Evolutionary conservation across 2,329 filamentous ascomycete species (phyloP).

Genomic region (Epichloe gansuensis): DNA sequence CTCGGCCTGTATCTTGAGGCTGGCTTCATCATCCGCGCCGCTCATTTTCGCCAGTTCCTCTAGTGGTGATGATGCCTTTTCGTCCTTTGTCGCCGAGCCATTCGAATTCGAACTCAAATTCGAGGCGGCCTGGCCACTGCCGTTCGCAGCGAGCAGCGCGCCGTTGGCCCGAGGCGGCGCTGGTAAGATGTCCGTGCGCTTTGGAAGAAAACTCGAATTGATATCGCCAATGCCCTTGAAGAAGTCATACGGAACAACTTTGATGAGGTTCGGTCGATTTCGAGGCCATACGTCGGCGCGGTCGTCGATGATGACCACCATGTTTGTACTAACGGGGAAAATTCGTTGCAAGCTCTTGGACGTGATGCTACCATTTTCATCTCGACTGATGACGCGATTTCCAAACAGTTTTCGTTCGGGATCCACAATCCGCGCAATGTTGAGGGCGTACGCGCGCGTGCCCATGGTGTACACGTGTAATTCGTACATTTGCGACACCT

Average conservation of each 20-base stretch:
- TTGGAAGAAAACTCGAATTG: conserved; percentile 92
- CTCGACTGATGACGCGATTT: conserved; percentile 87
- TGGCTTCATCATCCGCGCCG: conserved; percentile 52
- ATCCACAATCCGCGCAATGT: conserved; percentile 87
- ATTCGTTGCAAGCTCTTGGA: conserved; percentile 82
- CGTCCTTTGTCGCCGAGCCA: conserved; percentile 5
- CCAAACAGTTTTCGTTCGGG: conserved; percentile 82
- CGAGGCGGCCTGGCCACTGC: not conserved
- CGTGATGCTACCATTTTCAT: conserved; percentile 89
- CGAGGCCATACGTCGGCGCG: conserved; percentile 88
- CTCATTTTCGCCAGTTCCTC: conserved; percentile 70
- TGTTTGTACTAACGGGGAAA: conserved; percentile 94
- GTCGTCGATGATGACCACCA: conserved; percentile 99
- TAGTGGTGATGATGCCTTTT: conserved; percentile 36
- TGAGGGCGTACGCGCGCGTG: conserved; percentile 86
- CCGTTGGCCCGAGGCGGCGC: conserved; percentile 15
- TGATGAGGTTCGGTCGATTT: conserved; percentile 86
- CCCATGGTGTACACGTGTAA: conserved; percentile 99
- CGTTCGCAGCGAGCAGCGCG: conserved; percentile 4
- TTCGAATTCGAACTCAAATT: not conserved
- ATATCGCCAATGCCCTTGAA: conserved; percentile 98
- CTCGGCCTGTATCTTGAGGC: conserved; percentile 63
- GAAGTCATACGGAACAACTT: conserved; percentile 92
- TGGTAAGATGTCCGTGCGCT: conserved; percentile 46
- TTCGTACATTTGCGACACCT: conserved; percentile 73